Evolutionary conservation across 1,284 basidiomycete genomes (phyloP), one percentile per base, ranked within the genome.

Genomic region (Ustilago xerochloae): DNA sequence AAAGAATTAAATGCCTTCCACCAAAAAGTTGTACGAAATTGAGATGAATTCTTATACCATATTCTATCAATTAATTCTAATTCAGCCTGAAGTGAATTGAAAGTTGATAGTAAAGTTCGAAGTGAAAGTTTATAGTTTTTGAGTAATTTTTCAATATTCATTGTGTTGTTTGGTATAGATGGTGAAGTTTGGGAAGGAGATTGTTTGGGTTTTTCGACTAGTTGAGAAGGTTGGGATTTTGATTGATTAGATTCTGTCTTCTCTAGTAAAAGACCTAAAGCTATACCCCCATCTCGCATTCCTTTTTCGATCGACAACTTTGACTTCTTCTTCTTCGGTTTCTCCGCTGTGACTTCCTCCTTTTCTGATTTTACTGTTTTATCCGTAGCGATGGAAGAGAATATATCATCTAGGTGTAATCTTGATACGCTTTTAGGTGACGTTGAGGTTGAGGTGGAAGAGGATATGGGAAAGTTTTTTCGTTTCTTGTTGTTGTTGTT

Each of bases 41-140:
- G 72, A n/a, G 47, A 49, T 3, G 29, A 28, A 36, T 69, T 69
- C 38, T 75, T 75, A 51, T 75, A 75, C 67, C 67, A 70, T 3
- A 70, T 22, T 15, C 56, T 41, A 20, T 63, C 59, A 7, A 70
- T 13, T 12, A 75, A 20, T 12, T 1, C 8, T 0, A 24, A 4
- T 26, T 70, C 63, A 12, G 8, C 0, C 0, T 28, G 10, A 0
- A 73, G 36, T 0, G 13, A n/a, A 2, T 18, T 2, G 0, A 68
- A 26, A 12, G 36, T 7, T 1, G 26, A 4, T 16, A 29, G 24
- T 4, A 72, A 56, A 0, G 10, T 9, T 0, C 63, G 58, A 1
- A 63, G 59, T 16, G 47, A 16, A 0, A 7, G 0, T 48, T 43
- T 49, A 24, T 53, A 12, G 4, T 10, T 13, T 36, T 71, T 71